phyloP scores from a whole-genome alignment of 768 basidiomycete genomes.

The Auriscalpium microsporum region DNA sequence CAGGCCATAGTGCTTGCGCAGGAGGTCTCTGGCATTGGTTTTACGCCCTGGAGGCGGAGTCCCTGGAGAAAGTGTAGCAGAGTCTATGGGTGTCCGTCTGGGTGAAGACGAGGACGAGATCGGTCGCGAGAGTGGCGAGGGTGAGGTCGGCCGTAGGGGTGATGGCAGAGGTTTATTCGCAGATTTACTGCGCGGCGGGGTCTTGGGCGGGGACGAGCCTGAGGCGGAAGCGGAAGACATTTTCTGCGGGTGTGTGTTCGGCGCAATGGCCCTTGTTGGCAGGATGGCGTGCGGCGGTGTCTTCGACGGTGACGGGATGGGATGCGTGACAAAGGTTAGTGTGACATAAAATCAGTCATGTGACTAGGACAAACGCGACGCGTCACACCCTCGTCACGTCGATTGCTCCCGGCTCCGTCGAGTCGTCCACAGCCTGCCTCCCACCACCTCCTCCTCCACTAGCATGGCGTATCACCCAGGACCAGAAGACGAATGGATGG shows the following conservation, averaged over 20 bases:
- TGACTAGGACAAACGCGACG: constrained; percentile 1
- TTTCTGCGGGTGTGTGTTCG: not conserved
- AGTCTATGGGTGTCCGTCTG: not conserved
- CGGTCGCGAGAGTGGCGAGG: not conserved
- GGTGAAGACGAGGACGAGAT: not conserved
- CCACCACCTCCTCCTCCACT: not conserved
- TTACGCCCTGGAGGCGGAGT: constrained; percentile 15
- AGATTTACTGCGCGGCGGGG: constrained; percentile 8
- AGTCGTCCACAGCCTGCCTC: not conserved
- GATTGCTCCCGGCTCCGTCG: not conserved
- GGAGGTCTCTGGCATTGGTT: constrained; percentile 57
- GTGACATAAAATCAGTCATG: not conserved
- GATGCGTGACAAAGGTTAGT: too few species aligned
- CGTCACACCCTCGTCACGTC: not conserved
- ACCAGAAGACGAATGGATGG: constrained; percentile 7
- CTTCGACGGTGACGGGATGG: too few species aligned
- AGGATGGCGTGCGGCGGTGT: too few species aligned
- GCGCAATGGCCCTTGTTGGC: too few species aligned
- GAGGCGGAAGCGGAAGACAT: constrained; percentile 7
- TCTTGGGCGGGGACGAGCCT: not conserved
- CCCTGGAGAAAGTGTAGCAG: not conserved
- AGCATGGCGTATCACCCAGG: not conserved
- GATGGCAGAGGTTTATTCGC: constrained; percentile 7
- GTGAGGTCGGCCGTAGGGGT: constrained; percentile 9
- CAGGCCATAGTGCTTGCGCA: constrained; percentile 84